Evolutionary conservation across 768 basidiomycete genomes (phyloP).

Genomic region (Tylopilus felleus): DNA sequence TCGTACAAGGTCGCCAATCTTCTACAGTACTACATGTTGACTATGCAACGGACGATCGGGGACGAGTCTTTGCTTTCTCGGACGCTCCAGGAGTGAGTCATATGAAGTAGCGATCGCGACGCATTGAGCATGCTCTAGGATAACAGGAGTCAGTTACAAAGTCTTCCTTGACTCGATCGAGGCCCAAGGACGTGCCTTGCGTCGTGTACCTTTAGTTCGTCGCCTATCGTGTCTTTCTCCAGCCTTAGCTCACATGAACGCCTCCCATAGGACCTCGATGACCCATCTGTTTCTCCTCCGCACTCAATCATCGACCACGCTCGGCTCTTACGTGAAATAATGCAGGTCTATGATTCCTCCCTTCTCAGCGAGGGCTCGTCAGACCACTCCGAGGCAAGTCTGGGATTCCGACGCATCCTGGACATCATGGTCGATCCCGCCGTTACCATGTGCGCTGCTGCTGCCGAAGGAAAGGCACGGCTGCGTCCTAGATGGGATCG

Average conservation of each 20-base stretch:
- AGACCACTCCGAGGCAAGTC: slow-evolving; percentile 7
- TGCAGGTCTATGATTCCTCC: slow-evolving; percentile 85
- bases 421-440: slow-evolving; percentile 85
- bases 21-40: slow-evolving; percentile 90
- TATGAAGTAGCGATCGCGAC: not conserved
- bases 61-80: slow-evolving; percentile 72
- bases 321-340: slow-evolving; percentile 83
- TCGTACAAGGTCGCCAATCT: slow-evolving; percentile 92
- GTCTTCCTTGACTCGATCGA: slow-evolving; percentile 89
- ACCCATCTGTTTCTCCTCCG: slow-evolving; percentile 70
- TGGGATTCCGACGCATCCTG: slow-evolving; percentile 46
- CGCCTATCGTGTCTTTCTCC: not conserved
- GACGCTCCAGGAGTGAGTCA: slow-evolving; percentile 72
- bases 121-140: slow-evolving; percentile 40
- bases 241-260: not conserved
- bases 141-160: slow-evolving; percentile 75
- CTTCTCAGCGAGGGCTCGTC: slow-evolving; percentile 53
- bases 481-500: slow-evolving; percentile 69
- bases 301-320: slow-evolving; percentile 76
- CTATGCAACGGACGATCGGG: slow-evolving; percentile 91
- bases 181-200: slow-evolving; percentile 68
- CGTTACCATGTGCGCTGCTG: slow-evolving; percentile 66
- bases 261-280: slow-evolving; percentile 54
- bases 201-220: slow-evolving; percentile 53
- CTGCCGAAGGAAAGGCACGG: slow-evolving; percentile 62